A percentile compares a stretch with the other conserved stretches of the same genome.
These are phyloP conservation scores for Seiridium cupressi DNA, from an alignment of 2,329 filamentous ascomycete species.

Conservation along the genomic window DNA sequence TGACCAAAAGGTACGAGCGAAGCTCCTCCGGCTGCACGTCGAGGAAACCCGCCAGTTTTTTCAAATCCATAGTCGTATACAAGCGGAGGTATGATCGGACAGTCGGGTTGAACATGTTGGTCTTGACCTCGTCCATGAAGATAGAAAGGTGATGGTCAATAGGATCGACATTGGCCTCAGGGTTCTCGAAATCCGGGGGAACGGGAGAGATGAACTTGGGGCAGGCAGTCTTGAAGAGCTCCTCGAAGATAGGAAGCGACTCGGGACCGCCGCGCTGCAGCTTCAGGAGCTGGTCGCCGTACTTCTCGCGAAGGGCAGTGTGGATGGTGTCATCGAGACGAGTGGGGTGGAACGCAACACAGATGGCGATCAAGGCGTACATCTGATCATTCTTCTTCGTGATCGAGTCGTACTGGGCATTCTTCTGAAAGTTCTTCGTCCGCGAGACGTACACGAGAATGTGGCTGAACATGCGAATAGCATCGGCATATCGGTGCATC, in stretches of 20 bases:
- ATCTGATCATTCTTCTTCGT: slow-evolving; percentile 99
- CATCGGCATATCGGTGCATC: slow-evolving; percentile 99
- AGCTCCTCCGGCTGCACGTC: slow-evolving; percentile 97
- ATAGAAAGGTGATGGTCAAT: slow-evolving; percentile 95
- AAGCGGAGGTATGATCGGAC: slow-evolving; percentile 98
- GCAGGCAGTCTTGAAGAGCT: slow-evolving; percentile 96
- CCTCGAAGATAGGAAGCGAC: slow-evolving; percentile 93
- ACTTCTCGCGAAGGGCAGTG: slow-evolving; percentile 96
- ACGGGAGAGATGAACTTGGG: slow-evolving; percentile 99
- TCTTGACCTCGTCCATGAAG: slow-evolving; percentile 99
- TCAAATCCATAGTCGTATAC: slow-evolving; percentile 99
- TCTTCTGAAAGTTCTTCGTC: slow-evolving; percentile 99
- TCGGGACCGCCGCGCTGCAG: slow-evolving; percentile 96
- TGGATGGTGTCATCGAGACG: slow-evolving; percentile 98
- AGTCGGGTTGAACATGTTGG: slow-evolving; percentile 96
- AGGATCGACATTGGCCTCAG: slow-evolving; percentile 91
- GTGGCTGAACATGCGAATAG: slow-evolving; percentile 99
- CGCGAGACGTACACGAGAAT: slow-evolving; percentile 98
- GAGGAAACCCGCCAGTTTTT: slow-evolving; percentile 96
- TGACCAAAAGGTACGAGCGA: slow-evolving; percentile 89
- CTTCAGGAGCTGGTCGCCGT: slow-evolving; percentile 95
- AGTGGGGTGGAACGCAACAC: slow-evolving; percentile 95
- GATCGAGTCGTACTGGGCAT: slow-evolving; percentile 95
- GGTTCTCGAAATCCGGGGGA: slow-evolving; percentile 96
- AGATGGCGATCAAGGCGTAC: slow-evolving; percentile 98